These are phyloP conservation scores for cucumber (Cucumis sativus) DNA, from an alignment of 306 rosid genomes.

Conservation along the genomic window Cucumber_9930_V3 NC_026660.2:6926001-6926500, in stretches of 20 bases:
- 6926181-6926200: background rate
- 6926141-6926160: background rate
- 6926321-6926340: constrained; percentile 45
- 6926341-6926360: background rate
- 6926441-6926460: background rate
- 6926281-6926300: constrained; percentile 56
- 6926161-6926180: background rate
- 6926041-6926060: background rate
- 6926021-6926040: background rate
- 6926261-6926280: constrained; percentile 53
- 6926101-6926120: background rate
- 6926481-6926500: constrained; percentile 1
- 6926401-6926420: background rate
- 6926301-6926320: constrained; percentile 69
- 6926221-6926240: constrained; percentile 82
- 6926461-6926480: background rate
- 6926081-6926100: background rate
- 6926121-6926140: background rate
- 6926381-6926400: background rate
- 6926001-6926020: background rate
- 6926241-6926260: constrained; percentile 72
- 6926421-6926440: background rate
- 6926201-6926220: constrained; percentile 74
- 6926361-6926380: background rate
- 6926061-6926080: background rate